These are phyloP conservation scores for Fusarium sp. DNA, from an alignment of 2,329 filamentous ascomycete genomes.

Conservation along the genomic window DNA sequence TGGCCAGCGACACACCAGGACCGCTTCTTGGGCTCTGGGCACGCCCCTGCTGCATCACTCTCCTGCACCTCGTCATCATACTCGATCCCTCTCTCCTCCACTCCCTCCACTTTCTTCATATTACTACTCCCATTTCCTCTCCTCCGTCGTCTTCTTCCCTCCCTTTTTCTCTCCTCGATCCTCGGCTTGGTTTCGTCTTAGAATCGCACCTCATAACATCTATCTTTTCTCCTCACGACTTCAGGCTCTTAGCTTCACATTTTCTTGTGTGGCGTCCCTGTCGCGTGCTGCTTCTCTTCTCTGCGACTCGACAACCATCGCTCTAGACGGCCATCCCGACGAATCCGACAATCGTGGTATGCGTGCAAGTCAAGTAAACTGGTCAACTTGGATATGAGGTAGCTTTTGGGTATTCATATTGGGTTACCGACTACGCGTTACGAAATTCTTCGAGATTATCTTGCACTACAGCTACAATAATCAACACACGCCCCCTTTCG, in stretches of 20 bases:
- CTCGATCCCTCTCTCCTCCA: slow-evolving; percentile 47
- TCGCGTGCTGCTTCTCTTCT: slow-evolving; percentile 47
- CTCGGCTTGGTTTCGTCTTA: slow-evolving; percentile 44
- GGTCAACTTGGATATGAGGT: slow-evolving; percentile 54
- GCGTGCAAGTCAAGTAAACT: slow-evolving; percentile 42
- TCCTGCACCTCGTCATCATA: slow-evolving; percentile 52
- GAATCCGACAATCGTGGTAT: slow-evolving; percentile 38
- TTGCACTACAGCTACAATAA: slow-evolving; percentile 16
- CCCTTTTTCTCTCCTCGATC: slow-evolving; percentile 37
- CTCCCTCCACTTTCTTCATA: slow-evolving; percentile 45
- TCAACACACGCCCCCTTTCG: slow-evolving; percentile 20
- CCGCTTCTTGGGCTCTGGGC: slow-evolving; percentile 3
- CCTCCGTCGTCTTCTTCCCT: slow-evolving; percentile 35
- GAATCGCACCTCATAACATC: slow-evolving; percentile 39
- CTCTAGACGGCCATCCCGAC: slow-evolving; percentile 44
- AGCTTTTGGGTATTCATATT: slow-evolving; percentile 55
- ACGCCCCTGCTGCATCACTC: slow-evolving; percentile 34
- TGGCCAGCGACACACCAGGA: slow-evolving; percentile 37
- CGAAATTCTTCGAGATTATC: slow-evolving; percentile 35
- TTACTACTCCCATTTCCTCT: slow-evolving; percentile 46
- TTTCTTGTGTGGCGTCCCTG: slow-evolving; percentile 45
- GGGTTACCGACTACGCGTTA: slow-evolving; percentile 43
- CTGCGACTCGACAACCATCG: slow-evolving; percentile 43
- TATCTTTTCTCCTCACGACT: slow-evolving; percentile 28
- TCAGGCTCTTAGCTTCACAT: slow-evolving; percentile 36